Percentiles rank a stretch among this genome's conserved stretches.
These are phyloP conservation scores for Eucalyptus microcorys DNA, from an alignment of 345 rosid genomes.

Conservation along the genomic window DNA sequence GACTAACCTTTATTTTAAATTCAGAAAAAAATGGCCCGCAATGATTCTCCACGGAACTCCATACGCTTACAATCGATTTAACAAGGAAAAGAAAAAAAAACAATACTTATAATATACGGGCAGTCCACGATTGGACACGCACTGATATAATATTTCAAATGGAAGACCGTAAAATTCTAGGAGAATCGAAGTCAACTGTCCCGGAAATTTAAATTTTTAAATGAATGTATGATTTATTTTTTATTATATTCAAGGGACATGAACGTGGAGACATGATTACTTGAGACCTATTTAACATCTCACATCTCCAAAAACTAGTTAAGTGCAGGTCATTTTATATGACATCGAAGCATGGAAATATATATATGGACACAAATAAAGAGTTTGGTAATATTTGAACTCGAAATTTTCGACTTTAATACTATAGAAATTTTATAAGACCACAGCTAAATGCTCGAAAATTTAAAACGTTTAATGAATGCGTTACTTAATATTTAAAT, in stretches of 20 bases:
- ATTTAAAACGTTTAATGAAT: not conserved
- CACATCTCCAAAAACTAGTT: not conserved
- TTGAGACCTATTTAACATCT: not conserved
- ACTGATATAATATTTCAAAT: not conserved
- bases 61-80: not conserved
- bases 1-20: not conserved
- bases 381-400: accelerated
- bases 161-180: not conserved
- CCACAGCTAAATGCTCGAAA: accelerated
- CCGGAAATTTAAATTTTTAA: not conserved
- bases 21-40: not conserved
- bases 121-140: not conserved
- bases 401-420: not conserved
- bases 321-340: not conserved
- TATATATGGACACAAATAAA: not conserved
- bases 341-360: not conserved
- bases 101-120: not conserved
- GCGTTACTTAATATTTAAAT: not conserved
- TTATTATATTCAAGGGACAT: not conserved
- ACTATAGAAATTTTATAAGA: not conserved
- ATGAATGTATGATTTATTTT: not conserved
- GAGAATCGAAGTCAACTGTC: not conserved
- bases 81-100: not conserved
- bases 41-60: not conserved
- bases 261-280: not conserved